Base-by-base conservation (phyloP, 1,284 basidiomycete genomes). In the Stygiomarasmius scandens region DNA sequence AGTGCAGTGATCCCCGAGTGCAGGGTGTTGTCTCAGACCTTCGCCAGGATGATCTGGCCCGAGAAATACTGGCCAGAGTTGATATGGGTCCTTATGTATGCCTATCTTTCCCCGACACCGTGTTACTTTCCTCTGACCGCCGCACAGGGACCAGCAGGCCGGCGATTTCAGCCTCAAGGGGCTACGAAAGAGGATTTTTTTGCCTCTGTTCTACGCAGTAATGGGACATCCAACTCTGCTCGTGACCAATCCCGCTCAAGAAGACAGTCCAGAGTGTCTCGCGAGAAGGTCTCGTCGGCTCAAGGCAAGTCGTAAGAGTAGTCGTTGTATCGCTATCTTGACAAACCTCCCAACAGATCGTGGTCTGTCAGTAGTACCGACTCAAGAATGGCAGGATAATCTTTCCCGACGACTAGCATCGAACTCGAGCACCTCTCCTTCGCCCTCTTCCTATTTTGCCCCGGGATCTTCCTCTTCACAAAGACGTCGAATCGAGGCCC, bases 311-410 rank as follows among this genome's bases (percentile, higher is more conserved):
- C 51, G 45, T 43, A 23, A 50, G 56, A 12, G 19, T 56, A 11
- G 22, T 24, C 25, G 19, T 51, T 36, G 14, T 19, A 58, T 51
- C 23, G 63, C 44, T 59, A 58, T 58, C 56, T 25, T 20, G 43
- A 58, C 36, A 23, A 45, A 25, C 19, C 44, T 6, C 29, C 36
- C 58, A 51, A 38, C 59, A 90, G 87, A 87, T 65, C 78, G 81
- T 38, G 77, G 79, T 5, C 76, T 84, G 49, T 81, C 85, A 22
- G 80, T 84, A 16, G 78, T 83, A 11, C 89, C 89, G 10, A 90
- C 87, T 0, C 74, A 81, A 58, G 88, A 91, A 66, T 92, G 89
- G 89, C 89, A 92, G 67, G 87, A 91, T 49, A 83, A 80, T 52
- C 74, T 91, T 19, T 81, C 83, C 24, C 76, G 77, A 60, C 79